Percentiles rank a stretch among this genome's conserved stretches.
Evolutionary conservation across 306 rosid species (phyloP).

Genomic region (Casuarina glauca): DNA sequence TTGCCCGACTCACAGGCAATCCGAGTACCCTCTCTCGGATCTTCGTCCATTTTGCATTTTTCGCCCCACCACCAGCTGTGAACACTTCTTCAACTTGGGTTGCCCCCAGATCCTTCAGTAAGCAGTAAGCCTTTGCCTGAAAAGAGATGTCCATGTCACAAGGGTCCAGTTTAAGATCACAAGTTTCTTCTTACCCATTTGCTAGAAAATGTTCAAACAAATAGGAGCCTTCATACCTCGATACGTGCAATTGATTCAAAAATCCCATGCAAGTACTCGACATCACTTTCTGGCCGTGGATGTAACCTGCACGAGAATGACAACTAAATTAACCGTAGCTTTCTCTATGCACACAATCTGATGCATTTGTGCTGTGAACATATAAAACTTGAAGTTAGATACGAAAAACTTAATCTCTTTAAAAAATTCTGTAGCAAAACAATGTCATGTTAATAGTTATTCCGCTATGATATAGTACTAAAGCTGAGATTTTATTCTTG

Average conservation of each 20-base stretch:
- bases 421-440: not conserved
- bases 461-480: not conserved
- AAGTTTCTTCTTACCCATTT: not conserved
- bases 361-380: not conserved
- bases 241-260: conserved; percentile 91
- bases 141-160: conserved; percentile 21
- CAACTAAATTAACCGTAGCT: conserved; percentile 17
- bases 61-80: conserved; percentile 86
- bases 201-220: conserved; percentile 6
- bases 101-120: conserved; percentile 77
- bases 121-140: conserved; percentile 71
- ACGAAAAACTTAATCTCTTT: no score
- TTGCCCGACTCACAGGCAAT: conserved; percentile 67
- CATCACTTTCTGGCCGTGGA: conserved; percentile 83
- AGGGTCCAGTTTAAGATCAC: conserved; percentile 10
- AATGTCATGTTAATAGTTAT: not conserved
- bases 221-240: conserved; percentile 55
- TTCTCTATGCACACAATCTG: not conserved
- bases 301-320: conserved; percentile 54
- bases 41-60: conserved; percentile 75
- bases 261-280: conserved; percentile 75
- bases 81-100: conserved; percentile 68
- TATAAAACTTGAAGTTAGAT: no score
- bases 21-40: conserved; percentile 84
- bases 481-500: no score